Evolutionary conservation across 805 yeast genomes (phyloP).

Genomic region (Candida bentonensis): DNA sequence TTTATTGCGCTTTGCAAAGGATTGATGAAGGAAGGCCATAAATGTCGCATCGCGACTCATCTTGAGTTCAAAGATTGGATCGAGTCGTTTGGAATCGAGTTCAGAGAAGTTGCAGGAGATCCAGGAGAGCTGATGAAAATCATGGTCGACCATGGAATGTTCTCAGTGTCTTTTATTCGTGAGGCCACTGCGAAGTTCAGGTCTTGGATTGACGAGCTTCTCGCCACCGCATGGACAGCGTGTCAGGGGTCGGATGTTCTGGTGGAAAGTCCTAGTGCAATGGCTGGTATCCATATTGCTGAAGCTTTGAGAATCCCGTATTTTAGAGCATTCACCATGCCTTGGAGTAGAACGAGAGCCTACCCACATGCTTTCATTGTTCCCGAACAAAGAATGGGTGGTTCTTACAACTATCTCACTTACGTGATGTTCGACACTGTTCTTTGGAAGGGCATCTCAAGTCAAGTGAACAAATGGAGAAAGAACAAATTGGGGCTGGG

Average conservation of each 20-base stretch:
- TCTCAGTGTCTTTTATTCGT: constrained; percentile 66
- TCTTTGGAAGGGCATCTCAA: constrained; percentile 84
- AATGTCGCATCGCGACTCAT: constrained; percentile 77
- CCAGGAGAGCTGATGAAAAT: constrained; percentile 85
- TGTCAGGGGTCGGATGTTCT: constrained; percentile 72
- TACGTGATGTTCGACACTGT: constrained; percentile 88
- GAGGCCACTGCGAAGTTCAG: constrained; percentile 74
- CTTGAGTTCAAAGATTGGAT: constrained; percentile 70
- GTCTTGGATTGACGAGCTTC: constrained; percentile 68
- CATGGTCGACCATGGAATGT: constrained; percentile 82
- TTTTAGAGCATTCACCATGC: constrained; percentile 94
- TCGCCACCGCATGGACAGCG: constrained; percentile 70
- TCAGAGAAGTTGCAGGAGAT: constrained; percentile 73
- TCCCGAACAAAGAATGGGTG: constrained; percentile 87
- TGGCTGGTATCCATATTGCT: constrained; percentile 92
- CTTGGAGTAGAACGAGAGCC: constrained; percentile 92
- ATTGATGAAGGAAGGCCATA: constrained; percentile 65
- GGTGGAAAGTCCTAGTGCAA: constrained; percentile 92
- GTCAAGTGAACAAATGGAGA: constrained; percentile 84
- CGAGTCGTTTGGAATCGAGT: constrained; percentile 47
- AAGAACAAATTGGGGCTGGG: constrained; percentile 48
- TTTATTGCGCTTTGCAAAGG: constrained; percentile 84
- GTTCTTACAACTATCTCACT: constrained; percentile 82
- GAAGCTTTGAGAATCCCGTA: constrained; percentile 84
- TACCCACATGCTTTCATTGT: constrained; percentile 95